A percentile compares a stretch with the other conserved stretches of the same genome.
phyloP scores from a whole-genome alignment of 2,329 filamentous ascomycete genomes.

The Dendryphion nanum region DNA sequence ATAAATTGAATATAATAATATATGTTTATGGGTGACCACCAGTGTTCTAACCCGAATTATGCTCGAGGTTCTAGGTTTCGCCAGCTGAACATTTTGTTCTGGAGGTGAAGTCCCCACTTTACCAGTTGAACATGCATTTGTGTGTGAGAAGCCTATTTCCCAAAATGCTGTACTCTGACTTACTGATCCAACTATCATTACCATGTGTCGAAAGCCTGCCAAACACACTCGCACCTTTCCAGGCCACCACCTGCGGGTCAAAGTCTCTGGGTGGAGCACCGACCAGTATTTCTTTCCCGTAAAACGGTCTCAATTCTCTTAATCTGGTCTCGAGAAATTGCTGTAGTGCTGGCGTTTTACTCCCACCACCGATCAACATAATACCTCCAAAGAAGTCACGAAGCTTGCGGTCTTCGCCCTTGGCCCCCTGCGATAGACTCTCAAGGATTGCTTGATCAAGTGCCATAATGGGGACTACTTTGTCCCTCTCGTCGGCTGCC shows the following conservation, averaged over 20 bases:
- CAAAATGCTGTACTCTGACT: slow-evolving; percentile 82
- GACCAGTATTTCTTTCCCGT: slow-evolving; percentile 66
- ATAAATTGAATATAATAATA: no score
- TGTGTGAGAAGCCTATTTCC: slow-evolving; percentile 71
- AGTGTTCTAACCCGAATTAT: not conserved
- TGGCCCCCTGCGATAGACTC: slow-evolving; percentile 82
- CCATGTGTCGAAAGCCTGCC: slow-evolving; percentile 73
- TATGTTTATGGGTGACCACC: no score
- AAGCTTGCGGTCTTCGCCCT: slow-evolving; percentile 87
- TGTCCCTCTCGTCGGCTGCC: slow-evolving; percentile 68
- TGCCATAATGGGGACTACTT: slow-evolving; percentile 76
- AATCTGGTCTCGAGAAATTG: slow-evolving; percentile 81
- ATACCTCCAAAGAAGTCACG: slow-evolving; percentile 66
- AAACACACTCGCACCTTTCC: slow-evolving; percentile 98
- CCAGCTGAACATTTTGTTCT: no score
- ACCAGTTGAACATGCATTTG: slow-evolving; percentile 44
- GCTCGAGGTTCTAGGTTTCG: no score
- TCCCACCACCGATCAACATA: slow-evolving; percentile 39
- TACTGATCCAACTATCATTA: slow-evolving; percentile 93
- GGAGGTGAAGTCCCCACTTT: no score
- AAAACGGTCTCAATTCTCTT: slow-evolving; percentile 61
- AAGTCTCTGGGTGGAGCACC: slow-evolving; percentile 80
- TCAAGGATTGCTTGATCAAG: slow-evolving; percentile 88
- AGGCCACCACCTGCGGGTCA: slow-evolving; percentile 94
- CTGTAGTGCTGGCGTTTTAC: slow-evolving; percentile 65